Base-by-base conservation (phyloP, 352 stramenopile genomes). In the Phytophthora quininea region DNA sequence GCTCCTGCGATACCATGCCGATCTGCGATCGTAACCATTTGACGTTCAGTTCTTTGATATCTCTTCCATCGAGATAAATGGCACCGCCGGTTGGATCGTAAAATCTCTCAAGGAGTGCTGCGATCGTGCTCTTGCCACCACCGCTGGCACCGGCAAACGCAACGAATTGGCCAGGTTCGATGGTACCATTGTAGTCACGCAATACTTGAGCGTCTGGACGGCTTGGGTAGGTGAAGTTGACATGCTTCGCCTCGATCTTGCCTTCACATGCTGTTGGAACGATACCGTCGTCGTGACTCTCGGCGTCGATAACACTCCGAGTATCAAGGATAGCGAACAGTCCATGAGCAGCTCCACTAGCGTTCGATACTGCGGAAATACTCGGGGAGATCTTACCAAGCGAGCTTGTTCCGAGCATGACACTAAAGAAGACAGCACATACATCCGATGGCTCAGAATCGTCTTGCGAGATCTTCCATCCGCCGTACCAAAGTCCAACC, bases 31-130 rank as follows among this genome's bases (percentile, higher is more conserved):
- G 68, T 3, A 49, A n/a, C 43, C 43, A 49, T 7, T 29, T 49
- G 15, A 49, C 19, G 15, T 49, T 49, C 12, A 49, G 43, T n/a
- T 12, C 29, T 24, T 49, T 49, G 1, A 95, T 69, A 53, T 91
- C 69, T 53, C 71, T 66, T 43, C 85, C 92, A 64, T 97, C 84
- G 43, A 96, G 80, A 2, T 74, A 61, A 29, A 98, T 74, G 12
- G 47, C 43, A n/a, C 92, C 92, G 24, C 64, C 52, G 33, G 64
- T 73, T 4, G 86, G 82, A 52, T 92, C 80, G 67, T 98, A 98
- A 61, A 97, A 97, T 29, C 90, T 57, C 55, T 94, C 65, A 27
- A 97, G 57, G 24, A 97, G 72, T 3, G 65, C 51, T 12, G 69
- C 51, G 55, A 98, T 50, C 12, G 65, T 73, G 19, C 59, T 69